phyloP scores from a whole-genome alignment of 345 rosid species.

The Eucalyptus albens region DNA sequence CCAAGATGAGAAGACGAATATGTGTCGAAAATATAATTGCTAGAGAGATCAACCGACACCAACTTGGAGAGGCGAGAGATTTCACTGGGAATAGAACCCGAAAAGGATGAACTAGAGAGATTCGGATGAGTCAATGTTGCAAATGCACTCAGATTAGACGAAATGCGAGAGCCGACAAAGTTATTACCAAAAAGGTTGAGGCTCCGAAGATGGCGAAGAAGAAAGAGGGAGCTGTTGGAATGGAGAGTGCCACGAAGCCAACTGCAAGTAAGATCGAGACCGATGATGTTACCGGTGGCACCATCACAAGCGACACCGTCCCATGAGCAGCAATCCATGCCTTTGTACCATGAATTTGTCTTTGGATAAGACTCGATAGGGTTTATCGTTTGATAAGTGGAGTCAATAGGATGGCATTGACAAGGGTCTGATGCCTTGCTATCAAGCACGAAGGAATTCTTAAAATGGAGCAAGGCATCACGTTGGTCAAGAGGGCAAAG shows the following conservation, averaged over 20 bases:
- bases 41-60: not conserved
- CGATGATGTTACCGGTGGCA: not conserved
- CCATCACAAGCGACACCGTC: not conserved
- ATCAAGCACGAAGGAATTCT: not conserved
- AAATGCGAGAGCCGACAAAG: not conserved
- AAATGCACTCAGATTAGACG: not conserved
- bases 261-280: not conserved
- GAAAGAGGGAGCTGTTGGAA: not conserved
- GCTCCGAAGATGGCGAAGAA: not conserved
- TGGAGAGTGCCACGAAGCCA: not conserved
- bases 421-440: fast-evolving
- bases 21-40: fast-evolving
- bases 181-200: not conserved
- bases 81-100: fast-evolving
- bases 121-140: not conserved
- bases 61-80: not conserved
- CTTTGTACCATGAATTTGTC: not conserved
- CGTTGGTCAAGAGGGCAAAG: not conserved
- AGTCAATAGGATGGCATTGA: fast-evolving
- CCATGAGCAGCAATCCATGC: not conserved
- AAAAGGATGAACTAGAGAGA: not conserved
- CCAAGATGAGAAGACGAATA: fast-evolving
- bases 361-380: not conserved
- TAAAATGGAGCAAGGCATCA: not conserved
- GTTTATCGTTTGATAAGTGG: fast-evolving